Base-by-base conservation (phyloP, 495 filamentous ascomycete species). In the Acidomyces sp. region DNA sequence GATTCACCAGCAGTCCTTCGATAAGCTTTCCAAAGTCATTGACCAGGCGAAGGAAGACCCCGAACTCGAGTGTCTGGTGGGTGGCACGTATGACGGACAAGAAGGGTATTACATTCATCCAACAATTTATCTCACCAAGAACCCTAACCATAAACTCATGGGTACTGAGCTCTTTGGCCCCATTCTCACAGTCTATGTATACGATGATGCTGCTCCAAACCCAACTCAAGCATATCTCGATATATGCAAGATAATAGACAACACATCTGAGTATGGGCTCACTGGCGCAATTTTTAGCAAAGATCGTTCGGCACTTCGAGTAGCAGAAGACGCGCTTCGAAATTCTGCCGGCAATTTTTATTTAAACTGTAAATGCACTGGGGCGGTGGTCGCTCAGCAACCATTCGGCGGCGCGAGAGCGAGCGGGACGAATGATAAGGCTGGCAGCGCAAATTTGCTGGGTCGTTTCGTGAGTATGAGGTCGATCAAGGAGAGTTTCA, bases 101-200 rank as follows among this genome's bases (percentile, higher is more conserved):
- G 62, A 68, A 46, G 76, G 76, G 51, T 80, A 72, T 66, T 80
- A 69, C 67, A 70, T 80, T 50, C 65, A 78, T 45, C 76, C 76
- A 6, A 80, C 76, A 39, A 69, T 79, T 52, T 80, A 80, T 65
- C 59, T 60, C 32, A 77, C 76, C 48, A 63, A 61, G n/a, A 76
- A 79, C 60, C 69, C 76, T 0, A 61, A 69, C 51, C 76, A 80
- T 58, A 65, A 63, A 33, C 70, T 78, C 39, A 65, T 80, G 16
- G 65, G 62, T 30, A 71, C 64, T 36, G 75, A 80, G 54, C 70
- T 79, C 32, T 79, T 79, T 56, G 76, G 76, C 6, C 76, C 76
- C 20, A 53, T 80, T 46, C 56, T 80, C 18, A 68, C 70, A 25
- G 53, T 77, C 41, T 65, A 77, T 58, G 58, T 74, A 30, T 79